These are phyloP conservation scores for Heterobasidion parviporum DNA, from an alignment of 1,284 basidiomycete species.

Conservation along the genomic window DNA sequence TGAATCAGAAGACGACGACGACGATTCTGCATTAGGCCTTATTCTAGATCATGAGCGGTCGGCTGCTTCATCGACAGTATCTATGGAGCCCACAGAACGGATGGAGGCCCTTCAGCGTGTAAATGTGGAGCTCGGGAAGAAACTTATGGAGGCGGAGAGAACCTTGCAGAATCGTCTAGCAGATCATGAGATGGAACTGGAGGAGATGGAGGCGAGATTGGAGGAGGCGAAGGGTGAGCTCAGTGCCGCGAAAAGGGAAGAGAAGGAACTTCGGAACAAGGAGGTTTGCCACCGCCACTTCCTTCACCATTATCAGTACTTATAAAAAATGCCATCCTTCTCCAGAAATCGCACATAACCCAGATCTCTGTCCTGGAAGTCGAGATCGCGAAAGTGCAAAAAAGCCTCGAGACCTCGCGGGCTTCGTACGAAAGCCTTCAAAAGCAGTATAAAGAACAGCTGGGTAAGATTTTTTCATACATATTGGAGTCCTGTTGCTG, in stretches of 20 bases:
- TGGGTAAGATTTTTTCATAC: constrained; percentile 34
- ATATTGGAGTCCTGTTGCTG: not conserved
- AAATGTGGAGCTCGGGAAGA: constrained; percentile 67
- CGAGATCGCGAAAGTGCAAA: constrained; percentile 69
- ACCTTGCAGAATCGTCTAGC: constrained; percentile 54
- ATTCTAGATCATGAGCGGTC: constrained; percentile 44
- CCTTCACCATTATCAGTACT: constrained; percentile 1
- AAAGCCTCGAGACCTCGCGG: constrained; percentile 61
- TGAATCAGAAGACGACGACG: constrained; percentile 33
- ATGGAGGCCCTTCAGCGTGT: constrained; percentile 61
- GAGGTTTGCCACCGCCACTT: constrained; percentile 43
- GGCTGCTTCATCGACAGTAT: constrained; percentile 47
- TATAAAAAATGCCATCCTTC: not conserved
- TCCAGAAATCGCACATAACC: constrained; percentile 48
- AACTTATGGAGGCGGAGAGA: constrained; percentile 65
- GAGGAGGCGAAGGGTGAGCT: constrained; percentile 73
- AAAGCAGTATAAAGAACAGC: constrained; percentile 82
- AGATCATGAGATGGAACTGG: constrained; percentile 72
- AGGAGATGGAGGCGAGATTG: constrained; percentile 63
- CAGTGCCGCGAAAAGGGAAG: constrained; percentile 70
- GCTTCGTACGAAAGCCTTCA: constrained; percentile 66
- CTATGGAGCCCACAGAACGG: constrained; percentile 56
- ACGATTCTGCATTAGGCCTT: constrained; percentile 46
- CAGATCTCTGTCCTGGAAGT: constrained; percentile 68
- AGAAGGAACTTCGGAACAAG: constrained; percentile 80